Evolutionary conservation across 257 asterid genomes (phyloP), one percentile per base, ranked within the genome.

Genomic region (Solanum pennellii): DNA sequence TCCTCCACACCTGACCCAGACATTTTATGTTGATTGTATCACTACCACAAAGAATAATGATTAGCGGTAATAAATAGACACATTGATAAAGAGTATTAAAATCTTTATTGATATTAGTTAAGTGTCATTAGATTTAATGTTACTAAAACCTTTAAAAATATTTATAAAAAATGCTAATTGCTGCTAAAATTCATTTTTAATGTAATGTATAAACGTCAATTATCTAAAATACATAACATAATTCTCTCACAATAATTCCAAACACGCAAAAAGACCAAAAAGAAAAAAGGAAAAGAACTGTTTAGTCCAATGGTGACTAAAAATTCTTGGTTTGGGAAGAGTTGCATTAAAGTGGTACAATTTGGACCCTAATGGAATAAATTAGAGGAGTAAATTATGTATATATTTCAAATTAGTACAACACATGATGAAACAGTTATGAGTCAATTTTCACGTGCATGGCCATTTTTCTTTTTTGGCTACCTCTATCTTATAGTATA

Each of bases 381-480:
- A 66, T 25, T 66, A 25, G 35, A 66, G 9, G 72, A 66, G 73
- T 71, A 31, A 31, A 75, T 75, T n/a, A 5, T 41, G 60, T 42
- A 41, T 41, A 42, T 37, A 44, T 42, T 42, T 76, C 59, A 76
- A 76, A 42, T 76, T 42, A n/a, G 83, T n/a, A 76, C 60, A 76
- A 12, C 83, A n/a, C 10, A 76, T 23, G 62, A 42, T 21, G 35
- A n/a, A 42, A 23, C 18, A 42, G 44, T 52, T 76, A 25, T 2
- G 83, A 77, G 83, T 77, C 83, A 77, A 77, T 41, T 7, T 7
- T n/a, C 37, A 77, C 62, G 62, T 77, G 83, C 60, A 44, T n/a
- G 62, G 3, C 60, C 39, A 7, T 76, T 52, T n/a, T 42, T 13
- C 83, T 25, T 77, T 42, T 77, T 42, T 25, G 39, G 83, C 62